Percentiles rank a stretch among this genome's conserved stretches.
Evolutionary conservation across 345 rosid genomes (phyloP).

Genomic region (Schrenkiella parvula): DNA sequence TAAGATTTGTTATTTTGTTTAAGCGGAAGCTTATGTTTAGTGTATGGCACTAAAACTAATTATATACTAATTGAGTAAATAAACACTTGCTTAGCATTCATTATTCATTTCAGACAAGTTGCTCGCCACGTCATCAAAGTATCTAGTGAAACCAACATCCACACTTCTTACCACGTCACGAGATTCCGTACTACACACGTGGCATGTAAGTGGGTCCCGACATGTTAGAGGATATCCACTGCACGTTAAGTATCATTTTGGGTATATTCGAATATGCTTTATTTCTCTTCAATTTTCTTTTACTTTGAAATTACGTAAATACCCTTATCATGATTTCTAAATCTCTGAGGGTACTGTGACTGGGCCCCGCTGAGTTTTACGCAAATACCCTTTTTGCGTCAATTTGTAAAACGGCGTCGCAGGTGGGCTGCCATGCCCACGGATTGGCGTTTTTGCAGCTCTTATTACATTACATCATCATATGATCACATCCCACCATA

Average conservation of each 20-base stretch:
- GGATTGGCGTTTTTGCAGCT: constrained; percentile 1
- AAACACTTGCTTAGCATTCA: too few species aligned
- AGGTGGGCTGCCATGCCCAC: background rate
- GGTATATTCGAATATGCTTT: constrained; percentile 37
- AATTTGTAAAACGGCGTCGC: constrained; percentile 6
- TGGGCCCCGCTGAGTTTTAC: background rate
- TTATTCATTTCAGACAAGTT: background rate
- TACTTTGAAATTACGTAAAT: background rate
- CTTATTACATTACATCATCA: background rate
- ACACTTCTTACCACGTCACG: constrained; percentile 19
- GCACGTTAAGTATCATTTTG: constrained; percentile 31
- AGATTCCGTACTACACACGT: constrained; percentile 14
- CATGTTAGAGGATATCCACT: constrained; percentile 31
- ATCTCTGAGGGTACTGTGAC: background rate
- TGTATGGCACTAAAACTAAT: background rate
- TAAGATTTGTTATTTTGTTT: background rate
- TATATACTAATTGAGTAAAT: constrained; percentile 1
- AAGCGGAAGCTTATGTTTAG: background rate
- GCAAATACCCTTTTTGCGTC: constrained; percentile 9
- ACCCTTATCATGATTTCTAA: background rate
- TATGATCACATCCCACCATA: background rate
- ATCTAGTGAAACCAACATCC: background rate
- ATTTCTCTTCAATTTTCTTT: background rate
- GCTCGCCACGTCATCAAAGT: background rate
- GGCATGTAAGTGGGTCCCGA: constrained; percentile 25